Evolutionary conservation across 2,329 filamentous ascomycete species (phyloP), one percentile per base, ranked within the genome.

Genomic region (Colletotrichum horii): DNA sequence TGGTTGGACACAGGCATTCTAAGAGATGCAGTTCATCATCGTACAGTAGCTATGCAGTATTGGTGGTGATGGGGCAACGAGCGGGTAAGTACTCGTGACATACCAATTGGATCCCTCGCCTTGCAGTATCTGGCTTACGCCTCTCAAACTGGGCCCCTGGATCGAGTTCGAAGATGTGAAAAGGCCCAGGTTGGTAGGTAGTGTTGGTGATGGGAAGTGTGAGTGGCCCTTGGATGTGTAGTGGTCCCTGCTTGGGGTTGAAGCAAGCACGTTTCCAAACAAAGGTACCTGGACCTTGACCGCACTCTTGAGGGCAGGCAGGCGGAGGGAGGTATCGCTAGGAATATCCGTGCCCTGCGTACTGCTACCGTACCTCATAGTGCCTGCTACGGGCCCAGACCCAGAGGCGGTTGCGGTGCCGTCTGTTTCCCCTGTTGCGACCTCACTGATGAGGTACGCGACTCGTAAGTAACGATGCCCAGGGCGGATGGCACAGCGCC

Each of bases 211-310:
- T 4, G 36, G 36, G 56, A 60, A 60, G 56, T 60, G 16, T 55
- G 52, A 55, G 16, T 55, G 52, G 52, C 52, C 52, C 52, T 55
- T 55, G 52, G 14, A 55, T 19, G 16, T 43, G 36, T 8, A 43
- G 16, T 71, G 69, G 69, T 19, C 69, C 69, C 43, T 70, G 28
- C n/a, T 48, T 70, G 43, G 71, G 56, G 62, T 71, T 66, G 67
- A 74, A 71, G 58, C 71, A 71, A 66, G 67, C 67, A 60, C 71
- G 71, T 71, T 71, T 74, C 67, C 71, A 74, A 71, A 36, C 38
- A 22, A 69, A 73, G 70, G 70, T 69, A 62, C 56, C 70, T 55
- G 9, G 65, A 73, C 70, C 65, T 69, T 36, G 55, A 19, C 24
- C 22, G 32, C 26, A 30, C n/a, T 72, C 34, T 48, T 26, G n/a